These are phyloP conservation scores for Kwoniella dejecticola DNA, from an alignment of 768 basidiomycete species.

Conservation along the genomic window DNA sequence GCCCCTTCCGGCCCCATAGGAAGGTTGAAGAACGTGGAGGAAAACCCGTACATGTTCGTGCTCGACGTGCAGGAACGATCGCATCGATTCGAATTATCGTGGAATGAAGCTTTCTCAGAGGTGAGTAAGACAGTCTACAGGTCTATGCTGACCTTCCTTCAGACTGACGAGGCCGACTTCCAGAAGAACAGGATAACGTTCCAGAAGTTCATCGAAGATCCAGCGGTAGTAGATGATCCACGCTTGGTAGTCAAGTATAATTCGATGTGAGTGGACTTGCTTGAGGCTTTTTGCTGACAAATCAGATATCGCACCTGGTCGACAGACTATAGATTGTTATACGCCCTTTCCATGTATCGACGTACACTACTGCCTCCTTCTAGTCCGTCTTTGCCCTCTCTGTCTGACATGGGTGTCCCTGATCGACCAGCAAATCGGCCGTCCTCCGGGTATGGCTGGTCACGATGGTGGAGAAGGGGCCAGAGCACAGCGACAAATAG, in stretches of 20 bases:
- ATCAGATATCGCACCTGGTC: constrained; percentile 73
- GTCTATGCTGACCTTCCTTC: constrained; percentile 54
- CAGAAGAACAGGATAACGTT: constrained; percentile 68
- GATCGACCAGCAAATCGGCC: constrained; percentile 9
- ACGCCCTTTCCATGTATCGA: constrained; percentile 73
- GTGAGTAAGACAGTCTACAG: constrained; percentile 8
- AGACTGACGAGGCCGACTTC: constrained; percentile 64
- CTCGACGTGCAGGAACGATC: constrained; percentile 65
- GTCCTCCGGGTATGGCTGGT: constrained; percentile 52
- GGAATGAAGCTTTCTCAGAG: constrained; percentile 58
- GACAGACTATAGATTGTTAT: constrained; percentile 74
- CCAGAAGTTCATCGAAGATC: constrained; percentile 67
- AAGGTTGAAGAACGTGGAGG: constrained; percentile 62
- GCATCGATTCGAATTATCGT: constrained; percentile 70
- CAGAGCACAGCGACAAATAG: constrained; percentile 26
- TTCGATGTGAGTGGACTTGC: constrained; percentile 62
- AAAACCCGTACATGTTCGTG: constrained; percentile 67
- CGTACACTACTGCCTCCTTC: constrained; percentile 50
- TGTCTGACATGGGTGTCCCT: constrained; percentile 20
- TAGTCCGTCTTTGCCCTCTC: constrained; percentile 10
- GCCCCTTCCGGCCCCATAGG: neutral
- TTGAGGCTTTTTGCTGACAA: neutral
- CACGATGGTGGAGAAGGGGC: constrained; percentile 54
- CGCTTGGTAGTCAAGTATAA: constrained; percentile 75
- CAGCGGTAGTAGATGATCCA: constrained; percentile 64